Evolutionary conservation across 148 eudicot species (phyloP).

Genomic region (Camellia lanceoleosa): DNA sequence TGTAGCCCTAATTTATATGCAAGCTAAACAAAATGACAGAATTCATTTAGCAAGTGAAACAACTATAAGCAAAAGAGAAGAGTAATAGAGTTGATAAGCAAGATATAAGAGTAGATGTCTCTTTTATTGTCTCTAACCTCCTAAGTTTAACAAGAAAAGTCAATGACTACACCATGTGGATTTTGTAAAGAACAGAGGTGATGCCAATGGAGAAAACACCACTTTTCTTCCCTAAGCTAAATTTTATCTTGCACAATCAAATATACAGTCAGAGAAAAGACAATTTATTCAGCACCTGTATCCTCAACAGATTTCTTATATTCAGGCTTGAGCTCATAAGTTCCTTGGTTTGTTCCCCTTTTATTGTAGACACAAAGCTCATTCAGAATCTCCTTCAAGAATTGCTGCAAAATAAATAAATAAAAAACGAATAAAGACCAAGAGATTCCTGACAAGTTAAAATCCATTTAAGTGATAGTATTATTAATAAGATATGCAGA

Average conservation of each 20-base stretch:
- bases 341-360: constrained; percentile 93
- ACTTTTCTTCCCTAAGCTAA: neutral
- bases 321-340: constrained; percentile 94
- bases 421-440: neutral
- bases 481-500: neutral
- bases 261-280: constrained; percentile 15
- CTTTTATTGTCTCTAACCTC: neutral
- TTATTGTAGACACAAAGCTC: constrained; percentile 96
- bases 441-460: neutral
- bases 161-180: neutral
- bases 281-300: constrained; percentile 53
- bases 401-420: constrained; percentile 58
- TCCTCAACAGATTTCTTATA: constrained; percentile 89
- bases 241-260: neutral
- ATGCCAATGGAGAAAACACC: neutral
- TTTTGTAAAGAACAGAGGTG: neutral
- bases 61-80: neutral
- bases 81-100: neutral
- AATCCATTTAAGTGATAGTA: neutral
- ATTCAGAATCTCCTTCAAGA: constrained; percentile 87
- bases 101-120: neutral
- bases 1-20: neutral
- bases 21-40: constrained; percentile 5
- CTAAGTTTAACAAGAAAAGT: neutral
- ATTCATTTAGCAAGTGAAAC: neutral